Evolutionary conservation across 2,329 filamentous ascomycete genomes (phyloP), one percentile per base, ranked within the genome.

Genomic region (Stachybotrys elegans): DNA sequence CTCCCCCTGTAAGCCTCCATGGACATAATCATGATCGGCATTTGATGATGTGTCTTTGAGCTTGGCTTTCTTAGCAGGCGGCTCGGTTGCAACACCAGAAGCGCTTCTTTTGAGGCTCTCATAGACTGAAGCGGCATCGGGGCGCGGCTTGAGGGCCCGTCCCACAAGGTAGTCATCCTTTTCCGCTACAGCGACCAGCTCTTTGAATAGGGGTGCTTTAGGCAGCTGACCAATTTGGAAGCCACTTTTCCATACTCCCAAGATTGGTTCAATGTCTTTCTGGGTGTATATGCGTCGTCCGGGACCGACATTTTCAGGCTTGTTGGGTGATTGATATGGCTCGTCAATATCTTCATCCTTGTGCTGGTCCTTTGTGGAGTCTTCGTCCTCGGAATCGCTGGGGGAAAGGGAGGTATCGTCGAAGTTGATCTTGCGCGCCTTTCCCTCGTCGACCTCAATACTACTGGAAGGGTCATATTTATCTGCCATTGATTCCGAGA

Each of bases 361-460:
- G n/a, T n/a, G n/a, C n/a, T n/a, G n/a, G n/a, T n/a, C 50, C 36
- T 67, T 52, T 4, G 59, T 31, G 8, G 58, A 43, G 5, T 45
- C 53, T n/a, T 79, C 74, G 43, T 79, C 75, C 39, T 81, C 76
- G 2, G 71, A 77, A 47, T 80, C 76, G 23, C 73, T 69, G 2
- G 68, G 62, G 42, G 72, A 72, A n/a, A 67, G 53, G 6, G 70
- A 68, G 19, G 75, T 69, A n/a, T 76, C 66, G 1, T 71, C 68
- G 35, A 72, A 61, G n/a, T 70, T 63, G 22, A 65, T 55, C 43
- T 67, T 60, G 7, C 72, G 60, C 21, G 83, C 78, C 19, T 72
- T 74, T 22, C 69, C 68, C 53, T 88, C 83, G 52, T 91, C 83
- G 5, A 89, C 80, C 19, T 83, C 70, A 35, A 84, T 72, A 47